Percentiles rank a stretch among this genome's conserved stretches.
These are phyloP conservation scores for Neckera pumila DNA, from an alignment of 225 moss, liverwort and hornwort genomes.

Conservation along the genomic window DNA sequence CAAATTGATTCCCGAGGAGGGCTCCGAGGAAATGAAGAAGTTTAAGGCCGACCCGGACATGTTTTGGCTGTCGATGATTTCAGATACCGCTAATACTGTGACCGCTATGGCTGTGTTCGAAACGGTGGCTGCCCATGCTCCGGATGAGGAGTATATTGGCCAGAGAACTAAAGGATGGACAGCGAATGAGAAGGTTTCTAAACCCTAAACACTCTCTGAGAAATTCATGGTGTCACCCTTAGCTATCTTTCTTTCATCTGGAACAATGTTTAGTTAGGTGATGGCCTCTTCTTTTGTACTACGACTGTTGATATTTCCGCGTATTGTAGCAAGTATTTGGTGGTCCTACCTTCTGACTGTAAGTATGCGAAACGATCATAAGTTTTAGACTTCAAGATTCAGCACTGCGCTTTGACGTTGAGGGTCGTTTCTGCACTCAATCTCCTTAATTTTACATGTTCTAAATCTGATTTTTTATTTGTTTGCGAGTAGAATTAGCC, in stretches of 20 bases:
- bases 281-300: neutral
- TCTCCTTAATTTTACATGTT: neutral
- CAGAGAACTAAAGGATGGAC: slow-evolving; percentile 23
- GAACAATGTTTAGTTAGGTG: neutral
- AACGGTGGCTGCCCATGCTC: slow-evolving; percentile 40
- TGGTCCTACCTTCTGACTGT: neutral
- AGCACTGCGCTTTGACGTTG: neutral
- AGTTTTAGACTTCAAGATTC: neutral
- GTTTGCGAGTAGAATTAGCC: neutral
- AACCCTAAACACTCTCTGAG: neutral
- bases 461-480: neutral
- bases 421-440: neutral
- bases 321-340: neutral
- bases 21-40: slow-evolving; percentile 3
- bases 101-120: slow-evolving; percentile 35
- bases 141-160: slow-evolving; percentile 18
- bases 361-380: neutral
- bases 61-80: slow-evolving; percentile 21
- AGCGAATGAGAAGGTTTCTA: neutral
- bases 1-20: slow-evolving; percentile 32
- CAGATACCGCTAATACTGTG: neutral
- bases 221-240: neutral
- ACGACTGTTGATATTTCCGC: neutral
- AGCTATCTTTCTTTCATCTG: neutral
- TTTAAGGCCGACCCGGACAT: slow-evolving; percentile 24